Base-by-base conservation (phyloP, 164 flowering plant genomes). In the Sedum album region DNA sequence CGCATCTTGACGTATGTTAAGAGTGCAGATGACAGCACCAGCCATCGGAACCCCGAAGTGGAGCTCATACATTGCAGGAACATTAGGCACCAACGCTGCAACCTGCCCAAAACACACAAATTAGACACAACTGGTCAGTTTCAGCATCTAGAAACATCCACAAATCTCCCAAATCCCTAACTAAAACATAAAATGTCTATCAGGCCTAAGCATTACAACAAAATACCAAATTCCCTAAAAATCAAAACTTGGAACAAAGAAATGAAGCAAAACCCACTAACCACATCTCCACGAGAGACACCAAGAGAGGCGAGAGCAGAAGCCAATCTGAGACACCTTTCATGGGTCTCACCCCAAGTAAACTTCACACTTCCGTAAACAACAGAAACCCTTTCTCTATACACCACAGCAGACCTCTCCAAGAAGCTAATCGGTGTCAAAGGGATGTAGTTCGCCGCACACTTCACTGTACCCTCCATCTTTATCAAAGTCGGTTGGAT, bases 41-140 rank as follows among this genome's bases (percentile, higher is more conserved):
- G 86, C 84, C 86, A 86, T 86, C 61, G 88, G 88, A 63, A 84
- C 90, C 51, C 76, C 88, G 74, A 86, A 86, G 72, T 86, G 88
- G 7, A 84, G 80, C 78, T 86, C 90, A 69, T 79, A 82, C 79
- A 82, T 82, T 17, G 84, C 85, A 28, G 88, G 90, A 62, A 82
- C 65, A 65, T 86, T 86, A 26, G 88, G 85, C 21, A 79, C 84
- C 78, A 86, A 68, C 2, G 72, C 82, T 30, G 86, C 86, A 42
- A 86, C 86, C 87, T 85, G 76, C 15, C 69, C 68, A 68, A 60
- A 28, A 15, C 6, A 62, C 66, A 31, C 42, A 21, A 64, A 55
- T 55, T 44, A 0, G 1, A 17, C 48, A 44, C 15, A 44, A 44
- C 11, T 15, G 17, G 48, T 17, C 15, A 44, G 48, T 44, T 44